Base-by-base conservation (phyloP, 768 basidiomycete species). In the Suillus discolor region DNA sequence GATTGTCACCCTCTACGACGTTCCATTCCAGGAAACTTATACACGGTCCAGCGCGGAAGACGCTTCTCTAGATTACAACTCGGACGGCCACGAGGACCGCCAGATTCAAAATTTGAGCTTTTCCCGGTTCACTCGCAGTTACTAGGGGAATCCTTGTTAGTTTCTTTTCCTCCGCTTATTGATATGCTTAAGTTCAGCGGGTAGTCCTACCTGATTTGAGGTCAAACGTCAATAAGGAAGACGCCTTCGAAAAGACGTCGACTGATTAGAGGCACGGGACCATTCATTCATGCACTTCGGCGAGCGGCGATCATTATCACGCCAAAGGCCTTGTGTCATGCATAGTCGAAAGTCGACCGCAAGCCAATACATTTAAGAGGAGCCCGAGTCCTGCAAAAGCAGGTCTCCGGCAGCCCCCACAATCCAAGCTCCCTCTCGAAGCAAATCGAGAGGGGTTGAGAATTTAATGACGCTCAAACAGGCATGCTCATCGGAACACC, bases 101-200 rank as follows among this genome's bases (percentile, higher is more conserved):
- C 88, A 89, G 88, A 89, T 89, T 89, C 83, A 81, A 89, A 89
- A 89, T 88, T 89, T 89, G 89, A 89, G 88, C 87, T 89, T 80
- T 85, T 90, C 87, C 89, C 86, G 80, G 86, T 90, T 89, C 89
- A 88, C 89, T 90, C 86, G 87, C 89, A 87, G 89, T 87, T 90
- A 90, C 89, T 89, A 87, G 84, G 87, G 89, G 87, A 90, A 90
- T 89, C 89, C 89, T 89, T 85, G 89, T 90, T 90, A 89, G 88
- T 91, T 91, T 89, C 89, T 91, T 91, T 90, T 90, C 89, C 89
- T 90, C 88, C 85, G 85, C 89, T 91, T 89, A 89, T 89, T 90
- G 87, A 90, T 90, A 89, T 89, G 88, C 89, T 90, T 89, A 90
- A 90, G 87, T 90, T 89, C 87, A 88, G 88, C 84, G 86, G 88